Evolutionary conservation across 345 rosid genomes (phyloP), one percentile per base, ranked within the genome.

Genomic region (Brassica juncea): DNA sequence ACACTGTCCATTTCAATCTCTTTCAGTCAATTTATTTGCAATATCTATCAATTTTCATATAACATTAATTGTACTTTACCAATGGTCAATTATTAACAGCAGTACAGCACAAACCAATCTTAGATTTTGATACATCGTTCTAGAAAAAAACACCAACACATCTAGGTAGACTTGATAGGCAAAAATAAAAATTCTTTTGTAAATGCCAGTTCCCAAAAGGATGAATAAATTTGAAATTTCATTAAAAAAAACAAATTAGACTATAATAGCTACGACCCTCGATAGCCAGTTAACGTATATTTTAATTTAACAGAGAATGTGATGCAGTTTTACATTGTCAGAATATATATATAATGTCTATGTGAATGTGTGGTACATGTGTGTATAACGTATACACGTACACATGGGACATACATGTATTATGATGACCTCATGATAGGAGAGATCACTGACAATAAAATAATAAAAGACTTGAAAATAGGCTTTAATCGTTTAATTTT

Each of bases 401-500:
- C 8, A 73, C 69, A 73, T 67, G 77, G 66, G 77, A 58, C 42
- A 73, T 73, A 72, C 59, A 59, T 79, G 44, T 31, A 73, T 32
- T 34, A 80, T 80, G 83, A 80, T 80, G 83, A 80, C 75, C 79
- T 80, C 83, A 80, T 80, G 83, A 80, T 80, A 80, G 68, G 83
- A 80, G 76, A 80, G 71, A 70, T 75, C 79, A 75, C 75, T 74
- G 82, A 80, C 82, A 80, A 60, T 35, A 74, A 5, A 37, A 74
- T 21, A 59, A 62, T 3, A 15, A 32, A 61, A 47, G 69, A 44
- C 79, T 35, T 74, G 31, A 73, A 69, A 80, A 74, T 80, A 69
- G 82, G 82, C 79, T 80, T 80, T 80, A 74, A 80, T 74, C 79
- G 54, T 73, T 12, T 16, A 2, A 15, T 1, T 71, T 78, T 52